Base-by-base conservation (phyloP, 129 eudicot species). In the Centrapalus pauciflorus region DNA sequence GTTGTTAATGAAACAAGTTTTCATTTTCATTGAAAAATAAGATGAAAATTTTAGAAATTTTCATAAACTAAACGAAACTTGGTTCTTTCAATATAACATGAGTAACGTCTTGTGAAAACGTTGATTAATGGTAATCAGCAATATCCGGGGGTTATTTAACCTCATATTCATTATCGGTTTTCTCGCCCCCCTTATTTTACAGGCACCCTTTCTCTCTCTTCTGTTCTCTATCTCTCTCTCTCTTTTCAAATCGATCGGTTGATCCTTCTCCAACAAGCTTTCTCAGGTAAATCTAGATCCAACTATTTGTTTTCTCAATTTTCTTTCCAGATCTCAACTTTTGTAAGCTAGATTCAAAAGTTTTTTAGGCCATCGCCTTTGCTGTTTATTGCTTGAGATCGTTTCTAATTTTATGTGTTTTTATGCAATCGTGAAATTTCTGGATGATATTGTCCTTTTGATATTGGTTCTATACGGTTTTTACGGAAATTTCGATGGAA, bases 241-340 rank as follows among this genome's bases (percentile, higher is more conserved):
- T 30, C 63, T 25, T 43, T 50, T 72, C 67, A 26, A 74, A 74
- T 55, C 55, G 54, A 32, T 57, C 79, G 40, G 57, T 70, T 29
- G 67, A 70, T 57, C 75, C 67, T 32, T 43, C 67, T 24, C 62
- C 2, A 56, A 57, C 55, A 57, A 66, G n/a, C 61, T 75, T 48
- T 26, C 54, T 66, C 74, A 75, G 79, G 79, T 75, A 75, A 64
- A 58, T 35, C 79, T 20, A 75, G 79, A 75, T 75, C 74, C 69
- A 75, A 69, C 57, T 75, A 69, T 34, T 21, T 51, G 7, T 32
- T 23, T 26, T 57, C 1, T 2, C n/a, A 14, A 38, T 55, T 41
- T 20, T 56, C 54, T 2, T 46, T 11, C 43, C 79, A 59, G 79
- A 75, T 75, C 74, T 74, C 66, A 54, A 19, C 66, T 23, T 73